Evolutionary conservation across 2,329 filamentous ascomycete species (phyloP).

Genomic region (Penicillium sp.): DNA sequence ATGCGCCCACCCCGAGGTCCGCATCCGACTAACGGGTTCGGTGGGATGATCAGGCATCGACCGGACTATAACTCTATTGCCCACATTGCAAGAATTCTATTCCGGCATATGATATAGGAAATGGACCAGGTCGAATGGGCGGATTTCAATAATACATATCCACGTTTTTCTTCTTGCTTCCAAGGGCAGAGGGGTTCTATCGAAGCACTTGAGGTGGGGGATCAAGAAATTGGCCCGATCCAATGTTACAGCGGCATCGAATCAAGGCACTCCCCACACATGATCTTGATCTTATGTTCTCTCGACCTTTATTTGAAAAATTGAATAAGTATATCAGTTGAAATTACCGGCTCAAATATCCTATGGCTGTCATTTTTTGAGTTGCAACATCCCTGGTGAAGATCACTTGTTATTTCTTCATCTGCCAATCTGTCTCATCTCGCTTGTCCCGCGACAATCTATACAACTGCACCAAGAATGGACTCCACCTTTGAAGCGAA

Average conservation of each 20-base stretch:
- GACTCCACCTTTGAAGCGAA: not conserved
- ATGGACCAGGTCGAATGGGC: not conserved
- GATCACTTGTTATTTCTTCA: not conserved
- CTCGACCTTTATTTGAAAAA: not conserved
- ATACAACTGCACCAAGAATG: not conserved
- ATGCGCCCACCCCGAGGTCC: not conserved
- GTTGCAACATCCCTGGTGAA: not conserved
- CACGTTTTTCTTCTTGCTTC: not conserved
- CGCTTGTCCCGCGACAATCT: not conserved
- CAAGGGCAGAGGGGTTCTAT: not conserved
- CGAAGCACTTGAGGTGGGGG: not conserved
- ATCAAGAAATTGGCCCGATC: not conserved
- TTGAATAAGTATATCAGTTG: too few species aligned
- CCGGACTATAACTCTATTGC: not conserved
- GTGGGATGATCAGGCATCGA: not conserved
- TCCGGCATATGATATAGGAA: not conserved
- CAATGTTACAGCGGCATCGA: not conserved
- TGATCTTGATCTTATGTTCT: not conserved
- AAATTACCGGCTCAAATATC: not conserved
- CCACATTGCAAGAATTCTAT: not conserved
- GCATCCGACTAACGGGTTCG: not conserved
- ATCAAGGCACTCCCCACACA: not conserved
- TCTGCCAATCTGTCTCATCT: not conserved
- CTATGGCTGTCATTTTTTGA: not conserved
- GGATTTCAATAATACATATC: not conserved